These are phyloP conservation scores for Trichosporon sp. DNA, from an alignment of 1,284 basidiomycete genomes.

Conservation along the genomic window DNA sequence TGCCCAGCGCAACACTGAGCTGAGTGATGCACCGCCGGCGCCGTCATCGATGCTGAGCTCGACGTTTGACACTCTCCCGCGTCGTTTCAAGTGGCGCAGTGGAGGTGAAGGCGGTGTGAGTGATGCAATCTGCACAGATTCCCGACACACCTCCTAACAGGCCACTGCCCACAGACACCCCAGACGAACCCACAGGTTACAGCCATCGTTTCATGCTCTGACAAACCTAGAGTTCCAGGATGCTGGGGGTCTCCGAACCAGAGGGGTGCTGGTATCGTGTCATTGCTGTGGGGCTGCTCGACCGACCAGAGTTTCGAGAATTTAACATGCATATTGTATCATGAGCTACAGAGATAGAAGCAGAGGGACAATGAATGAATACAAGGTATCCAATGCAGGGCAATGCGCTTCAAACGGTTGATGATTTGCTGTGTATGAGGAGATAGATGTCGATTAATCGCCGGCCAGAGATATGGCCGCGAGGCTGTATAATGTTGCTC, in stretches of 20 bases:
- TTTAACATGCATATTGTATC: slow-evolving; percentile 14
- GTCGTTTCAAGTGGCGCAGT: neutral
- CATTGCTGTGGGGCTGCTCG: neutral
- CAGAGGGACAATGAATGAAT: slow-evolving; percentile 17
- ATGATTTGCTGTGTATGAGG: neutral
- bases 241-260: too few relatives aligned
- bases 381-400: slow-evolving; percentile 19
- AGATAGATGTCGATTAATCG: neutral
- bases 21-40: neutral
- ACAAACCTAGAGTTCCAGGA: too few relatives aligned
- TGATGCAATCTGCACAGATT: neutral
- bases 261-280: too few relatives aligned
- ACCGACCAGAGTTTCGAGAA: neutral
- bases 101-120: neutral
- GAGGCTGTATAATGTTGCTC: too few relatives aligned
- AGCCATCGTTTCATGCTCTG: neutral
- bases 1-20: neutral
- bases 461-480: neutral
- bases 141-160: neutral
- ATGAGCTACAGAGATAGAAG: slow-evolving; percentile 17
- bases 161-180: too few relatives aligned
- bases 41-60: neutral
- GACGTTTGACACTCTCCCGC: too few relatives aligned
- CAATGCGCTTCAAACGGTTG: slow-evolving; percentile 3
- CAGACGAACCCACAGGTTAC: neutral